Conservation (phyloP, 179 eudicot species). For the Silene vulgaris region DNA sequence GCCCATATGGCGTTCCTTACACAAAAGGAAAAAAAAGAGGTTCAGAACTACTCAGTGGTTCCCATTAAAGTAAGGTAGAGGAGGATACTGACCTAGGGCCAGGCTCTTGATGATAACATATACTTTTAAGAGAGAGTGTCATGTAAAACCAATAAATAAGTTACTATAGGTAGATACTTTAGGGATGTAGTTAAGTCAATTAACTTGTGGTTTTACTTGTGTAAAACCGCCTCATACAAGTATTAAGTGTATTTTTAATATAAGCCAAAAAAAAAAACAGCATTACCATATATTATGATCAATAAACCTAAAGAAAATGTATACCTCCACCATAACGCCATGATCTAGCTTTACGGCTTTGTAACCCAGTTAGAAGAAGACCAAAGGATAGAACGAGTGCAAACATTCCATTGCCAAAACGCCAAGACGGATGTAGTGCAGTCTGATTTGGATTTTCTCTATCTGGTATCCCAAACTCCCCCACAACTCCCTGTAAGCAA, state of each 20-base stretch:
- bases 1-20: neutral
- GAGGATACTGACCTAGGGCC: neutral
- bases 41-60: neutral
- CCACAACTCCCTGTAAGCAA: slow-evolving; percentile 74
- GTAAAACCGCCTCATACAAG: too few species aligned
- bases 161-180: too few species aligned
- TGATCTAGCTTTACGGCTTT: slow-evolving; percentile 91
- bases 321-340: slow-evolving; percentile 97
- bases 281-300: neutral
- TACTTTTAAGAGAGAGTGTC: neutral
- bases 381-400: slow-evolving; percentile 94
- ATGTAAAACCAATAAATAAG: too few species aligned
- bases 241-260: too few species aligned
- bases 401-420: slow-evolving; percentile 99
- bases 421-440: slow-evolving; percentile 83
- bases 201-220: too few species aligned
- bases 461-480: slow-evolving; percentile 78
- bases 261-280: neutral
- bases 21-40: too few species aligned
- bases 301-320: slow-evolving; percentile 14
- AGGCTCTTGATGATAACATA: neutral
- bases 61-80: slow-evolving; percentile 10
- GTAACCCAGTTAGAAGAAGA: slow-evolving; percentile 74
- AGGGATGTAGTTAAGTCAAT: too few species aligned
- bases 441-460: slow-evolving; percentile 58